These are phyloP conservation scores for Saprolegnia parasitica DNA, from an alignment of 352 stramenopile species.

Conservation along the genomic window DNA sequence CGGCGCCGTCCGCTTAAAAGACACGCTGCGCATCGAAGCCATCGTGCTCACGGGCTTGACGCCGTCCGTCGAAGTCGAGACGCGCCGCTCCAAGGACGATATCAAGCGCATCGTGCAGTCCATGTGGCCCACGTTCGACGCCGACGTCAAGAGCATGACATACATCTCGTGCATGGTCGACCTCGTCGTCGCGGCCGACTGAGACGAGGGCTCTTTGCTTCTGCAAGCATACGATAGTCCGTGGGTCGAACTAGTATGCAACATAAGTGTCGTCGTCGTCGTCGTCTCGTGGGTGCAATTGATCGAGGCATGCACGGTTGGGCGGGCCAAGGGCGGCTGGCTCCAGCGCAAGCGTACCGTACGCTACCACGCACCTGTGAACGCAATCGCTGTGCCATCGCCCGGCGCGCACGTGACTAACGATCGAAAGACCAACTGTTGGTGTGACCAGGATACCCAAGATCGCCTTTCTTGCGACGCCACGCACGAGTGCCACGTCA, in stretches of 20 bases:
- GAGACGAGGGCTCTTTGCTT: not conserved
- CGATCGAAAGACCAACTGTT: too few species aligned
- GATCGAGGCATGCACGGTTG: too few species aligned
- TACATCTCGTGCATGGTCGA: not conserved
- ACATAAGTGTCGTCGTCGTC: not conserved
- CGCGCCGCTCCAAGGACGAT: slow-evolving; percentile 2
- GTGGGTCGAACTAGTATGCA: not conserved
- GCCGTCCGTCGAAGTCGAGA: not conserved
- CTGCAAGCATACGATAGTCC: not conserved
- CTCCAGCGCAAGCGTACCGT: too few species aligned
- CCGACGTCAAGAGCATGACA: not conserved
- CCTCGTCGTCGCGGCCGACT: not conserved
- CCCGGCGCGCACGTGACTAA: too few species aligned
- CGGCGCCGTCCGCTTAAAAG: not conserved
- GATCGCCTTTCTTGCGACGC: too few species aligned
- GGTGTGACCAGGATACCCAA: too few species aligned
- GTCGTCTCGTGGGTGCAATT: not conserved
- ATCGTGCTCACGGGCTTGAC: not conserved
- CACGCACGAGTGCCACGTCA: too few species aligned
- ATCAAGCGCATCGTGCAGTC: slow-evolving; percentile 14
- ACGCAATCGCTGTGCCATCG: too few species aligned
- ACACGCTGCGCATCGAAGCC: slow-evolving; percentile 19
- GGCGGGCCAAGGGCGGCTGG: too few species aligned
- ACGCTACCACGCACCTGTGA: too few species aligned
- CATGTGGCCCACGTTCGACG: slow-evolving; percentile 8